Evolutionary conservation across 2,329 filamentous ascomycete species (phyloP).

Genomic region (Paecilomyces formosus): DNA sequence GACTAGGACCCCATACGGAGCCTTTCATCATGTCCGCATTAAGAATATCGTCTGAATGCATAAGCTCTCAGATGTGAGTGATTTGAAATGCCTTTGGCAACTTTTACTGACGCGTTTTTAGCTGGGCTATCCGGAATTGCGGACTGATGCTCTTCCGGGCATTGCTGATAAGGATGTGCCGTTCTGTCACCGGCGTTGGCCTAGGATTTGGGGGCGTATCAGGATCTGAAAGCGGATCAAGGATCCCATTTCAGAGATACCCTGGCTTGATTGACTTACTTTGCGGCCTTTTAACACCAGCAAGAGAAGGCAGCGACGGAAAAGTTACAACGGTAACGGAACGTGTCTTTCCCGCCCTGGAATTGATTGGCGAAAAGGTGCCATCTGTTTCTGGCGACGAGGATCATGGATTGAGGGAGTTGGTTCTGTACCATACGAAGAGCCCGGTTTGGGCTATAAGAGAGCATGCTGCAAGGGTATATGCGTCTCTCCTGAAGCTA

Average conservation of each 20-base stretch:
- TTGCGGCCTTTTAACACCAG: constrained; percentile 24
- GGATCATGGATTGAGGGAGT: constrained; percentile 21
- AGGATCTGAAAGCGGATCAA: constrained; percentile 37
- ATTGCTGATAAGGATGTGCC: constrained; percentile 61
- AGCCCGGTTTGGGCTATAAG: constrained; percentile 39
- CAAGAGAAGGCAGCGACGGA: constrained; percentile 11
- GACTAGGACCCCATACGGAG: constrained; percentile 66
- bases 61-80: constrained; percentile 67
- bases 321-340: constrained; percentile 31
- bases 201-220: constrained; percentile 40
- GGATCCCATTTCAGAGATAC: constrained; percentile 34
- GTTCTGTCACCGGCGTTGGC: constrained; percentile 29
- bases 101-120: constrained; percentile 24
- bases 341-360: constrained; percentile 38
- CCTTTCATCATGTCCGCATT: constrained; percentile 65
- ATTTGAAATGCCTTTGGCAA: background rate
- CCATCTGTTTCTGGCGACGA: constrained; percentile 25
- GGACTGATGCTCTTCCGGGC: constrained; percentile 82
- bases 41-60: constrained; percentile 68
- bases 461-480: constrained; percentile 39
- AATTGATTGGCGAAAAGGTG: constrained; percentile 38
- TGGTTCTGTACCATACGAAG: constrained; percentile 31
- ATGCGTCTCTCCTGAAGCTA: constrained; percentile 29
- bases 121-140: constrained; percentile 92
- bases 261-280: constrained; percentile 30